phyloP scores from a whole-genome alignment of 306 rosid genomes.

The Quercus engelmannii region DNA sequence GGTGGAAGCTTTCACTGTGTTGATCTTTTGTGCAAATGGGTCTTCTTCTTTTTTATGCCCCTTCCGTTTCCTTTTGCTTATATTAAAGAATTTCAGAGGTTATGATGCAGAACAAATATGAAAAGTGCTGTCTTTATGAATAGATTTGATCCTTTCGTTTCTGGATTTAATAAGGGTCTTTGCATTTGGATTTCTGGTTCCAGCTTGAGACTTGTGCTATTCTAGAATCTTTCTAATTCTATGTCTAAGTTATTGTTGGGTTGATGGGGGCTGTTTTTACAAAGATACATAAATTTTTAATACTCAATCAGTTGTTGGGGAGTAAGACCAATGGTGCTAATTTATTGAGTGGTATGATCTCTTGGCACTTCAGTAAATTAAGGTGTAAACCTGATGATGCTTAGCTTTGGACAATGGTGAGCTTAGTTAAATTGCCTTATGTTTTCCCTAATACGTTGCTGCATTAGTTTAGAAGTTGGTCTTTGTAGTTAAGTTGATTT shows the following conservation, averaged over 20 bases:
- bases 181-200: constrained; percentile 4
- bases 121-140: background rate
- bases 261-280: background rate
- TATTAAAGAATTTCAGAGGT: no score
- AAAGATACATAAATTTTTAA: background rate
- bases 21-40: constrained; percentile 7
- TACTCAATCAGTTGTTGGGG: background rate
- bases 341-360: background rate
- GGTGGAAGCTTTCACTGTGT: background rate
- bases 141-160: constrained; percentile 14
- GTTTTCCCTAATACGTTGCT: background rate
- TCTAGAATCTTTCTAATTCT: background rate
- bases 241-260: background rate
- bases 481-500: background rate
- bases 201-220: background rate
- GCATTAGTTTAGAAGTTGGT: background rate
- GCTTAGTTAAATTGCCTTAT: background rate
- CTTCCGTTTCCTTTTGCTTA: background rate
- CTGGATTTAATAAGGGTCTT: constrained; percentile 3
- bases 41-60: background rate
- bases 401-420: background rate
- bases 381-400: constrained; percentile 1
- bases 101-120: background rate
- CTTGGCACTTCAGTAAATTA: background rate
- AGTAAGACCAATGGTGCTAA: background rate